Base-by-base conservation (phyloP, 208 protist species). In the Leishmania tropica region DNA sequence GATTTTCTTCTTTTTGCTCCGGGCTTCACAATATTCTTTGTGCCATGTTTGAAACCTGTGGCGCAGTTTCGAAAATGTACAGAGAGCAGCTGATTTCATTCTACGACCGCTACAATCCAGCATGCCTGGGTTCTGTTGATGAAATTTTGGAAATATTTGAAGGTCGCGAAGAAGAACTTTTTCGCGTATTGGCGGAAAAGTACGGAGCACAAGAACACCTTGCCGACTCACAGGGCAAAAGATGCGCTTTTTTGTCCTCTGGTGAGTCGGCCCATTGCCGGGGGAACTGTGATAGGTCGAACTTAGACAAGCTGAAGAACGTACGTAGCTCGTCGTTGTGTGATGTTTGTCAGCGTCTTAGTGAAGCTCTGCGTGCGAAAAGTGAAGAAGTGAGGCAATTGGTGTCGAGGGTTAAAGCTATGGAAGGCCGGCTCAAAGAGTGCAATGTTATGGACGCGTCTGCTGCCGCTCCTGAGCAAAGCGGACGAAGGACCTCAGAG, bases 81-180 rank as follows among this genome's bases (percentile, higher is more conserved):
- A 53, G 72, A 79, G 31, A 81, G 24, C 56, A 64, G 3, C 73
- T 85, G 6, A 53, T 40, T 21, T 53, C 71, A 0, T 85, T 85
- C 47, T 85, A 85, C 40, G 7, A 56, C 4, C 21, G 17, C 0
- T 37, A 81, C 65, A 85, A 85, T 40, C 82, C 82, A 1, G 76
- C 82, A 37, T 85, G 82, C 48, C 48, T 85, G 74, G 82, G 75
- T 37, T 85, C 82, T 6, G 56, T 85, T 58, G 82, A 85, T 21
- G 82, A 85, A n/a, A 85, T 85, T 58, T 60, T 85, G 75, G 77
- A 85, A 6, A 85, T 85, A 4, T 85, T 85, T 51, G 3, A 42
- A 35, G 82, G 77, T 13, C 54, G 82, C 2, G 82, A 85, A 68
- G 73, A 85, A 13, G 82, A 81, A n/a, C 77, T 85, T 3, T 81